Evolutionary conservation across 23 red algal species (phyloP).

Genomic region (Gracilariopsis chorda): DNA sequence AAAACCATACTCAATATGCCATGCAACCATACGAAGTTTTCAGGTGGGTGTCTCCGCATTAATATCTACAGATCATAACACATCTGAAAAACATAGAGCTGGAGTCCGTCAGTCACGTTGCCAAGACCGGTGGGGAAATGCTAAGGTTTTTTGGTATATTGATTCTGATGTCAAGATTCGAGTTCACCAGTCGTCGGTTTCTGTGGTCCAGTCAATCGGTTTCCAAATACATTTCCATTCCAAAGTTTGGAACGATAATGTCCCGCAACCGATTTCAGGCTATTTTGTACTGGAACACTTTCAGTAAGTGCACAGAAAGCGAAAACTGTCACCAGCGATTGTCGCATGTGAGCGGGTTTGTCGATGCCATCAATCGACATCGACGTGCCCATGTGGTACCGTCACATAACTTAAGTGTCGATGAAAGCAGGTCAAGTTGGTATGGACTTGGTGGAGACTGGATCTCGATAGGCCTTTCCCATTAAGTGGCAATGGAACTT

Average conservation of each 20-base stretch:
- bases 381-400: background rate
- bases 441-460: slow-evolving; percentile 9
- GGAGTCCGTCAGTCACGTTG: background rate
- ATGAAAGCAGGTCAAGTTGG: slow-evolving; percentile 26
- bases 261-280: background rate
- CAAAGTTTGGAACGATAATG: background rate
- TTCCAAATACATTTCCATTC: background rate
- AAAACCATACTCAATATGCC: background rate
- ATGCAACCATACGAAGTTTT: background rate
- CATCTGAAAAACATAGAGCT: background rate
- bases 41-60: background rate
- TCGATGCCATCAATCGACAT: background rate
- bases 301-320: background rate
- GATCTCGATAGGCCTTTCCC: slow-evolving; percentile 17
- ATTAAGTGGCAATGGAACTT: slow-evolving; percentile 27
- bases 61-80: background rate
- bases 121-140: background rate
- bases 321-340: background rate
- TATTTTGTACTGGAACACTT: background rate
- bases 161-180: background rate
- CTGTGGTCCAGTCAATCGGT: background rate
- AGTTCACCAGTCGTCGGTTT: background rate
- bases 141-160: slow-evolving; percentile 18
- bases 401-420: slow-evolving; percentile 19
- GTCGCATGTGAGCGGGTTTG: background rate